These are phyloP conservation scores for Dillenia turbinata DNA, from an alignment of 164 flowering plant genomes.

Conservation along the genomic window DNA sequence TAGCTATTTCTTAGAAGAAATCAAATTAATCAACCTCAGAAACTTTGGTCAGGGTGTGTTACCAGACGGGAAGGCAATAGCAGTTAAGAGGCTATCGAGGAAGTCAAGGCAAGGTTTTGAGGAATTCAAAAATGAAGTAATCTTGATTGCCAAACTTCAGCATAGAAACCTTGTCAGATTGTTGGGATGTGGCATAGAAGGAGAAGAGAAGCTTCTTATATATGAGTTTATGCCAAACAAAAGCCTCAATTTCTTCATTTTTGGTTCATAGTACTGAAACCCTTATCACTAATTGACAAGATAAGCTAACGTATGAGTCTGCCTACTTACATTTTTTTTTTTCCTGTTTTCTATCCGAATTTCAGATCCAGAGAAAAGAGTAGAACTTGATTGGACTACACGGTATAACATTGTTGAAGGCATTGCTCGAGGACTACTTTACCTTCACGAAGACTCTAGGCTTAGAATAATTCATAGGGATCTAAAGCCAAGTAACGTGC, in stretches of 20 bases:
- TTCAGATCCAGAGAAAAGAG: too few relatives aligned
- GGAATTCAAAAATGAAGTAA: constrained; percentile 27
- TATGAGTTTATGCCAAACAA: constrained; percentile 28
- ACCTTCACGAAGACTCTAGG: too few relatives aligned
- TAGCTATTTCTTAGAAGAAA: neutral
- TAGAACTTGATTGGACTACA: too few relatives aligned
- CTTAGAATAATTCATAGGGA: too few relatives aligned
- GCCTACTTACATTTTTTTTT: too few relatives aligned
- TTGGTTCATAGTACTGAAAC: constrained; percentile 9
- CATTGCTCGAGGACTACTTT: too few relatives aligned
- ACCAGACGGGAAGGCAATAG: constrained; percentile 17
- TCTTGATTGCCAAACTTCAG: constrained; percentile 24
- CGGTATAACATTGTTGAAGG: too few relatives aligned
- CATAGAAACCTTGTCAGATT: constrained; percentile 26
- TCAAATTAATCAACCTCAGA: neutral
- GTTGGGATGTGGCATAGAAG: constrained; percentile 17
- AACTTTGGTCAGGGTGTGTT: constrained; percentile 9
- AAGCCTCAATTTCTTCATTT: constrained; percentile 24
- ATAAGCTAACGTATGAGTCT: too few relatives aligned
- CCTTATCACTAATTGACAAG: too few relatives aligned
- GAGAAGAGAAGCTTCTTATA: constrained; percentile 20
- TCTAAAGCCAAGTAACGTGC: too few relatives aligned
- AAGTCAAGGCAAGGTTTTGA: constrained; percentile 21
- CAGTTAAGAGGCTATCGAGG: constrained; percentile 23
- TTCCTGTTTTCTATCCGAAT: too few relatives aligned